Conservation (phyloP, 176 grass and related monocot genomes). For the Poa pratensis region DNA sequence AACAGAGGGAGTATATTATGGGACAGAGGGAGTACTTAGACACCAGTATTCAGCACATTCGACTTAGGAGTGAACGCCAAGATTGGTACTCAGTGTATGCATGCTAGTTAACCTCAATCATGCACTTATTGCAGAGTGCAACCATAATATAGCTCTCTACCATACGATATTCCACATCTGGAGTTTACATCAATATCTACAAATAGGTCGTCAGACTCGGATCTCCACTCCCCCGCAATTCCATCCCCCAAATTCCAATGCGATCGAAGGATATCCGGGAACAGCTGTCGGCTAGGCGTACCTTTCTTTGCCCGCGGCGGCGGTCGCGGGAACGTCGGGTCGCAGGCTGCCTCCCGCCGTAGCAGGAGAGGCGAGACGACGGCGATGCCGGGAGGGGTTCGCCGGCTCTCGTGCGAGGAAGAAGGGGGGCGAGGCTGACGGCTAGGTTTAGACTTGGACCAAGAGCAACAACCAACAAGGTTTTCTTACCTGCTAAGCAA, state of each 20-base stretch:
- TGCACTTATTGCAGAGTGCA: neutral
- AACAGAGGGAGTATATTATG: too few species aligned
- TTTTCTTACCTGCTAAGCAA: neutral
- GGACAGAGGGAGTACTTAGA: too few species aligned
- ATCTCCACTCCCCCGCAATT: neutral
- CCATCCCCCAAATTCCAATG: neutral
- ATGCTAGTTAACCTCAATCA: neutral
- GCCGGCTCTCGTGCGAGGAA: neutral
- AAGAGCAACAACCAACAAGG: neutral
- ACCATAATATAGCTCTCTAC: too few species aligned
- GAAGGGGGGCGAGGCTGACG: neutral
- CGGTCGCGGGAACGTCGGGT: neutral
- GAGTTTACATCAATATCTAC: too few species aligned
- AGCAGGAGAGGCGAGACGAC: neutral
- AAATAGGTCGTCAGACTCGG: too few species aligned
- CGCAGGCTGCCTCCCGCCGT: too few species aligned
- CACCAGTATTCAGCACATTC: neutral
- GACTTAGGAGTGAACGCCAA: neutral
- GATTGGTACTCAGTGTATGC: neutral
- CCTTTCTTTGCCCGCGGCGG: neutral
- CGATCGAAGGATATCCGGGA: neutral
- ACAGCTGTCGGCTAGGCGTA: neutral
- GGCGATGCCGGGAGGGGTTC: neutral
- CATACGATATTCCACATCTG: too few species aligned
- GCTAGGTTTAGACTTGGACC: conserved; percentile 8